These are phyloP conservation scores for Fusarium globosum DNA, from an alignment of 2,329 filamentous ascomycete genomes.

Conservation along the genomic window DNA sequence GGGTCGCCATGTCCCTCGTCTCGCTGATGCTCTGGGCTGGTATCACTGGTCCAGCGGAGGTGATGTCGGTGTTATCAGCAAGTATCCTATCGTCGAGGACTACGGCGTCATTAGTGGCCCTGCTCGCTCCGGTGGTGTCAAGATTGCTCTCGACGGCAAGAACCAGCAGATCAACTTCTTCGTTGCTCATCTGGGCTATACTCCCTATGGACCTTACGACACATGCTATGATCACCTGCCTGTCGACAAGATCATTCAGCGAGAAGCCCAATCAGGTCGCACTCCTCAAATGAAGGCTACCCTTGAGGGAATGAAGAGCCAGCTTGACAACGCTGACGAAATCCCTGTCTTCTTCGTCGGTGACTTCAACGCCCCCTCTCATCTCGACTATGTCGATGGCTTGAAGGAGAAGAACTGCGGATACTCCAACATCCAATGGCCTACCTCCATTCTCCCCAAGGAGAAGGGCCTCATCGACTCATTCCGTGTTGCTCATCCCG, in stretches of 20 bases:
- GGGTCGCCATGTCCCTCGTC: slow-evolving; percentile 46
- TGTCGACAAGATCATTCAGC: slow-evolving; percentile 48
- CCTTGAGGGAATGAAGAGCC: slow-evolving; percentile 47
- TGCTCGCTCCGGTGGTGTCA: slow-evolving; percentile 44
- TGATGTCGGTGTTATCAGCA: slow-evolving; percentile 51
- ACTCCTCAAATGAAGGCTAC: slow-evolving; percentile 53
- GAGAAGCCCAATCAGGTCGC: slow-evolving; percentile 52
- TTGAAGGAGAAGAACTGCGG: slow-evolving; percentile 52
- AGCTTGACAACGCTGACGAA: slow-evolving; percentile 46
- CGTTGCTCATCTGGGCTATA: slow-evolving; percentile 51
- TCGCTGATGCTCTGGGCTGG: slow-evolving; percentile 55
- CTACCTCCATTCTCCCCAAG: slow-evolving; percentile 50
- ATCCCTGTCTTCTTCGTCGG: slow-evolving; percentile 53
- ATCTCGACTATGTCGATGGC: slow-evolving; percentile 54
- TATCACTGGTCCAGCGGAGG: slow-evolving; percentile 49
- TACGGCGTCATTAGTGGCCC: slow-evolving; percentile 41
- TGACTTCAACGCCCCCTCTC: slow-evolving; percentile 58
- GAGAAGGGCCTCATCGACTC: slow-evolving; percentile 55
- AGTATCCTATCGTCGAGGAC: slow-evolving; percentile 53
- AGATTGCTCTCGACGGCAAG: slow-evolving; percentile 50
- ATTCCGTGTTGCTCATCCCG: slow-evolving; percentile 51
- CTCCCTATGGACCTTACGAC: slow-evolving; percentile 57
- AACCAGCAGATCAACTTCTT: slow-evolving; percentile 50
- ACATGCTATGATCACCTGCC: slow-evolving; percentile 54
- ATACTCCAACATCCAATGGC: slow-evolving; percentile 51